Evolutionary conservation across 352 stramenopile genomes (phyloP), one percentile per base, ranked within the genome.

Genomic region (Peronospora tabacina): DNA sequence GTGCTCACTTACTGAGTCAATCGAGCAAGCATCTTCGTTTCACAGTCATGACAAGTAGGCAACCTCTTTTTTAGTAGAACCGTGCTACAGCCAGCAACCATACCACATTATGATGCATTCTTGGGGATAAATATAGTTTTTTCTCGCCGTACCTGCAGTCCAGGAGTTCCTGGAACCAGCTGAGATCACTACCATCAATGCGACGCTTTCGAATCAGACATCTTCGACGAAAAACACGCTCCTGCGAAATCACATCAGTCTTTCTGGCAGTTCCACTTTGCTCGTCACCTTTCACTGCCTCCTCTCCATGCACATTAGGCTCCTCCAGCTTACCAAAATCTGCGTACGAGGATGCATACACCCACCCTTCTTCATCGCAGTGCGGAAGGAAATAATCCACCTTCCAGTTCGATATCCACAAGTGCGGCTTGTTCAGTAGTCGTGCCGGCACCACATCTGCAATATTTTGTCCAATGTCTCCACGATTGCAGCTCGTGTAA

Each of bases 81-180:
- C 4, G 78, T 85, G 39, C 75, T 75, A 16, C n/a, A 51, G 11
- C 16, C 30, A 36, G 7, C 13, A 16, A 36, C 13, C 30, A 36
- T n/a, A 16, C 30, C 30, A 15, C 13, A 11, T 36, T 36, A 36
- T 36, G 1, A 36, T 36, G 30, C 16, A 7, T 36, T 15, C 13
- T 7, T 26, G 7, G 30, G 30, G 5, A 16, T 3, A 15, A 36
- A n/a, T n/a, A 36, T 7, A 7, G 16, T 11, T 36, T 2, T n/a
- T 7, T 36, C n/a, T 12, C 28, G 30, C 30, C 30, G 5, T 36
- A 36, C 30, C 30, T 36, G 30, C 30, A 36, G 30, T 45, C 39
- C 22, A 45, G 11, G 19, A 92, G 58, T 52, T 92, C 81, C 44
- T 90, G 72, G 49, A 87, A 88, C 81, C 81, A 92, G 40, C 81